phyloP scores from a whole-genome alignment of 257 asterid genomes.

The Solanum phureja region DNA sequence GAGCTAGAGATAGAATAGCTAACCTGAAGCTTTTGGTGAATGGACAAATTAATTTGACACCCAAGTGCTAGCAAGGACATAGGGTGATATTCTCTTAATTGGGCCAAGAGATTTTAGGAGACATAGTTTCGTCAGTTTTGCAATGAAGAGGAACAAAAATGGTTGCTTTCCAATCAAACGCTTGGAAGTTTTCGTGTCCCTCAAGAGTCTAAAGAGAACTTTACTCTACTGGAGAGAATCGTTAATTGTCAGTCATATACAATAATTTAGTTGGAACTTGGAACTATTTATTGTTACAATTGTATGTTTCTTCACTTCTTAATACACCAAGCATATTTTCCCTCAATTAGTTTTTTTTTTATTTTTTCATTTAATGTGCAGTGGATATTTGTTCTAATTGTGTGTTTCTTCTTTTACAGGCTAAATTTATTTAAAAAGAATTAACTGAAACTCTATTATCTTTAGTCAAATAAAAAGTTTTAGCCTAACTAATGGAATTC shows the following conservation, averaged over 20 bases:
- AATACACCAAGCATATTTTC: background rate
- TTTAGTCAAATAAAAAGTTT: background rate
- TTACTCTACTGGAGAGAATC: background rate
- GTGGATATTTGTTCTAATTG: background rate
- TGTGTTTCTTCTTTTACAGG: background rate
- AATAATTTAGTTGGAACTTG: background rate
- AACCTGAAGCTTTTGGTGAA: background rate
- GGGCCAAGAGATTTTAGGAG: background rate
- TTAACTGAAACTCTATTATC: background rate
- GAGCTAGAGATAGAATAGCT: background rate
- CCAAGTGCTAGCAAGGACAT: background rate
- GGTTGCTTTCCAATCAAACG: background rate
- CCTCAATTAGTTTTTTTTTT: background rate
- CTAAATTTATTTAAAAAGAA: background rate
- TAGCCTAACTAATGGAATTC: background rate
- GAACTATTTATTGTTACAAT: background rate
- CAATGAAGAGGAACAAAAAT: background rate
- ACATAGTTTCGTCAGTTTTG: background rate
- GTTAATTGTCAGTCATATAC: background rate
- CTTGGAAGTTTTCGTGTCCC: too few species aligned
- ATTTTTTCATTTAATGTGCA: background rate
- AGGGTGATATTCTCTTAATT: background rate
- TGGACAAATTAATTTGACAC: too few species aligned
- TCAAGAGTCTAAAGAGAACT: background rate
- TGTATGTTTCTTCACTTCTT: background rate